A percentile compares a stretch with the other conserved stretches of the same genome.
Conservation (phyloP, 2,329 filamentous ascomycete genomes). For the Venturiaceae sp. region DNA sequence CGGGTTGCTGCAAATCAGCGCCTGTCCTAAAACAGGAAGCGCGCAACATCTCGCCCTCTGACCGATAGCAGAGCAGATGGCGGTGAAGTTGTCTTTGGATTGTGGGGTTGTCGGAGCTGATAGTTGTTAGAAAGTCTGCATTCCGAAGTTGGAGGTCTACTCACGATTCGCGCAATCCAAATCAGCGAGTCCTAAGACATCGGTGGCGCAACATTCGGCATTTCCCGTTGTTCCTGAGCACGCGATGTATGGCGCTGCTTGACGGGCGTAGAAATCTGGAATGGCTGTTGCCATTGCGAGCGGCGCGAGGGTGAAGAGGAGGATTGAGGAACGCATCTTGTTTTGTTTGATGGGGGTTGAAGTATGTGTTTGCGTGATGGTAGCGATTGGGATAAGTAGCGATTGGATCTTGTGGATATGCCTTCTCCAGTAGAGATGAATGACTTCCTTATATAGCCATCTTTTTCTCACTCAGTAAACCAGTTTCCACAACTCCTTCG, state of each 20-base stretch:
- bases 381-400: neutral
- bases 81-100: constrained; percentile 32
- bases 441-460: neutral
- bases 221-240: constrained; percentile 23
- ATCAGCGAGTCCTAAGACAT: constrained; percentile 48
- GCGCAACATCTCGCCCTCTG: constrained; percentile 50
- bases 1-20: constrained; percentile 24
- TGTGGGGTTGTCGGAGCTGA: constrained; percentile 27
- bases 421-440: too few species aligned
- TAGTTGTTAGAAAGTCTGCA: constrained; percentile 11
- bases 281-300: constrained; percentile 9
- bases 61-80: constrained; percentile 37
- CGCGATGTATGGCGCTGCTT: constrained; percentile 12
- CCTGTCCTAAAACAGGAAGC: constrained; percentile 35
- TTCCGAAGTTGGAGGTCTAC: constrained; percentile 16
- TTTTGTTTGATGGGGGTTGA: neutral
- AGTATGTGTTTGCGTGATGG: neutral
- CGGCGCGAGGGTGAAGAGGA: neutral
- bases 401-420: too few species aligned
- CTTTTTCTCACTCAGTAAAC: neutral
- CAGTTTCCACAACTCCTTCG: neutral
- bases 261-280: constrained; percentile 12
- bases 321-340: constrained; percentile 1
- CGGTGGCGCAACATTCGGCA: constrained; percentile 51
- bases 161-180: constrained; percentile 47